Percentiles rank a stretch among this genome's conserved stretches.
Evolutionary conservation across 805 yeast species (phyloP).

Genomic region (Zygoascus bituminiphila): DNA sequence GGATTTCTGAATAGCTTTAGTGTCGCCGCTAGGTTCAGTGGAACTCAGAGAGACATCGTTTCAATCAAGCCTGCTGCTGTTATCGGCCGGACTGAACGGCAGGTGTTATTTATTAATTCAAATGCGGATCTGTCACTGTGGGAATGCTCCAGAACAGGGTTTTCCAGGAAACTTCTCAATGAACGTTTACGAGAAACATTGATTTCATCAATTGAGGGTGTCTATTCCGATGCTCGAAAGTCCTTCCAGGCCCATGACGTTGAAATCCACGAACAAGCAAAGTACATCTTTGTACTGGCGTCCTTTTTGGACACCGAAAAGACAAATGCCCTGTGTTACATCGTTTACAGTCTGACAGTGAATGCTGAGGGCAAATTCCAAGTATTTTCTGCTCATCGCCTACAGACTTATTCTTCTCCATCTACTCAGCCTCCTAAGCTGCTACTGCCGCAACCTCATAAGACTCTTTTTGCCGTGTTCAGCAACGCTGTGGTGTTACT

Average conservation of each 20-base stretch:
- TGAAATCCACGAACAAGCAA: slow-evolving; percentile 38
- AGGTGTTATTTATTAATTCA: slow-evolving; percentile 34
- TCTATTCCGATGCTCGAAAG: slow-evolving; percentile 45
- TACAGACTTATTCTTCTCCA: slow-evolving; percentile 40
- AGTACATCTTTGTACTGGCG: slow-evolving; percentile 42
- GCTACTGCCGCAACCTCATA: slow-evolving; percentile 48
- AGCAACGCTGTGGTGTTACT: slow-evolving; percentile 56
- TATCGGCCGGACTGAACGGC: slow-evolving; percentile 42
- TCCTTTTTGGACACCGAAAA: slow-evolving; percentile 32
- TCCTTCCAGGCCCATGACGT: slow-evolving; percentile 55
- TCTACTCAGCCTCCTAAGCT: slow-evolving; percentile 38
- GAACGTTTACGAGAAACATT: slow-evolving; percentile 31
- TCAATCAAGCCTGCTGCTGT: slow-evolving; percentile 49
- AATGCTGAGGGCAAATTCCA: slow-evolving; percentile 41
- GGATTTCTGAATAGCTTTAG: slow-evolving; percentile 24
- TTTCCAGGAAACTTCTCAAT: slow-evolving; percentile 33
- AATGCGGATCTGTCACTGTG: slow-evolving; percentile 42
- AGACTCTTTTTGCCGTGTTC: slow-evolving; percentile 53
- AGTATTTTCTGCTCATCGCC: slow-evolving; percentile 56
- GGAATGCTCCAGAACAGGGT: slow-evolving; percentile 41
- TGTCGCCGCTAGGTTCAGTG: slow-evolving; percentile 20
- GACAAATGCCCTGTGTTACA: slow-evolving; percentile 31
- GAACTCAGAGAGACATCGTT: slow-evolving; percentile 38
- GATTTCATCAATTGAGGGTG: slow-evolving; percentile 34
- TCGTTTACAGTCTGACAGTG: slow-evolving; percentile 47